Conservation (phyloP, 805 yeast genomes). For the Metschnikowia picachoensis region DNA sequence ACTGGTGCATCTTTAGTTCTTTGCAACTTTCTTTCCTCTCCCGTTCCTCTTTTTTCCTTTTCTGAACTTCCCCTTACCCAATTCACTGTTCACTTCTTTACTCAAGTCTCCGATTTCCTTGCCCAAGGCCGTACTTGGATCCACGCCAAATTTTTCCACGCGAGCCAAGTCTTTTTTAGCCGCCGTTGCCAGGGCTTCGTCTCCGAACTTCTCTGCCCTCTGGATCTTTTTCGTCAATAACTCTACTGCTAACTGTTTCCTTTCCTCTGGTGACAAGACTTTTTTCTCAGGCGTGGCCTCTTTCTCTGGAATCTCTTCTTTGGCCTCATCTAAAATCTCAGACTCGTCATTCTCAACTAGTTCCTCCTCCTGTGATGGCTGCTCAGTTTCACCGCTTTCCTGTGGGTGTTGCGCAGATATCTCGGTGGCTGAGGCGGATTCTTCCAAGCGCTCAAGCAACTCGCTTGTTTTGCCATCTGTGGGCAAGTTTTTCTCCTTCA, state of each 20-base stretch:
- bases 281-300: slow-evolving; percentile 31
- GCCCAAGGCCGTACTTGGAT: slow-evolving; percentile 61
- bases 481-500: slow-evolving; percentile 65
- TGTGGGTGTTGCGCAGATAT: background rate
- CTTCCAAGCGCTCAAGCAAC: slow-evolving; percentile 59
- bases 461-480: slow-evolving; percentile 80
- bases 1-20: no score
- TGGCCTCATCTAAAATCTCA: background rate
- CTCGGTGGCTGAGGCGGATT: slow-evolving; percentile 39
- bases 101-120: slow-evolving; percentile 58
- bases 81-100: slow-evolving; percentile 26
- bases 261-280: slow-evolving; percentile 59
- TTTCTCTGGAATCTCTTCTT: slow-evolving; percentile 1
- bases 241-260: slow-evolving; percentile 63
- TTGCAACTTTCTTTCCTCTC: slow-evolving; percentile 6
- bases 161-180: slow-evolving; percentile 63
- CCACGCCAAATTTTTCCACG: slow-evolving; percentile 82
- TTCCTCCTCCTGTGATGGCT: background rate
- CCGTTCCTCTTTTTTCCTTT: slow-evolving; percentile 9
- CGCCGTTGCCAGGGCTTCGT: slow-evolving; percentile 49
- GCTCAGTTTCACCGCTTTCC: background rate
- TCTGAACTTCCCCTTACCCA: slow-evolving; percentile 9
- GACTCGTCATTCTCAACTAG: background rate
- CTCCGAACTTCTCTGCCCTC: slow-evolving; percentile 78
- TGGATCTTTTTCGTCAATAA: slow-evolving; percentile 61